phyloP scores from a whole-genome alignment of 306 rosid species.

The Morella rubra region DNA sequence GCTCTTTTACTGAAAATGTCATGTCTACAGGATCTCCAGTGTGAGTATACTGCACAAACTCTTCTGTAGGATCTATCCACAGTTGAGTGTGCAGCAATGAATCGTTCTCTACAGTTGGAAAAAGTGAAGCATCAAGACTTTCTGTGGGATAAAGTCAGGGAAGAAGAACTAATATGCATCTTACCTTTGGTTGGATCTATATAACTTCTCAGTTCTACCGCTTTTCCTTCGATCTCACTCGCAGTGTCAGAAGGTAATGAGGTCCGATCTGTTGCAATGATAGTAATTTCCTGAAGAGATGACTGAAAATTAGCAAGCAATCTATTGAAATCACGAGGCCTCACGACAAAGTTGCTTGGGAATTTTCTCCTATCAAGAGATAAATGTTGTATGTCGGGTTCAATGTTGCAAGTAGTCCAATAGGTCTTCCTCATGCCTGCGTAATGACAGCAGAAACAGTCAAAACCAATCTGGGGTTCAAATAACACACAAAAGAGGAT shows the following conservation, averaged over 20 bases:
- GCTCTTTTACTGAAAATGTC: constrained; percentile 88
- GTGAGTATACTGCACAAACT: constrained; percentile 81
- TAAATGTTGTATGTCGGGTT: constrained; percentile 83
- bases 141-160: constrained; percentile 12
- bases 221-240: constrained; percentile 89
- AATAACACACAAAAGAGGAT: neutral
- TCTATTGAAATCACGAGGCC: constrained; percentile 87
- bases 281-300: constrained; percentile 92
- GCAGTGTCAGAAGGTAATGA: constrained; percentile 67
- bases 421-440: constrained; percentile 85
- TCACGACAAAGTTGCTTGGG: constrained; percentile 77
- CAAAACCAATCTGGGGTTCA: constrained; percentile 3
- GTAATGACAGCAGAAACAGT: constrained; percentile 21
- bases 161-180: neutral
- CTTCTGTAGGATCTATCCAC: constrained; percentile 96
- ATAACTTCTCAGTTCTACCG: constrained; percentile 90
- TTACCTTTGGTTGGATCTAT: constrained; percentile 92
- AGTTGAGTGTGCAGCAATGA: constrained; percentile 80
- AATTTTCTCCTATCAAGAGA: constrained; percentile 79
- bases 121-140: constrained; percentile 23
- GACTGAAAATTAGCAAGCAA: constrained; percentile 85
- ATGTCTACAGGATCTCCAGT: constrained; percentile 85
- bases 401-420: constrained; percentile 88
- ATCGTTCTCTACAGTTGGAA: constrained; percentile 67
- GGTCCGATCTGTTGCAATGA: constrained; percentile 84